These are phyloP conservation scores for Fusarium sterilihyphosum DNA, from an alignment of 2,329 filamentous ascomycete genomes.

Conservation along the genomic window DNA sequence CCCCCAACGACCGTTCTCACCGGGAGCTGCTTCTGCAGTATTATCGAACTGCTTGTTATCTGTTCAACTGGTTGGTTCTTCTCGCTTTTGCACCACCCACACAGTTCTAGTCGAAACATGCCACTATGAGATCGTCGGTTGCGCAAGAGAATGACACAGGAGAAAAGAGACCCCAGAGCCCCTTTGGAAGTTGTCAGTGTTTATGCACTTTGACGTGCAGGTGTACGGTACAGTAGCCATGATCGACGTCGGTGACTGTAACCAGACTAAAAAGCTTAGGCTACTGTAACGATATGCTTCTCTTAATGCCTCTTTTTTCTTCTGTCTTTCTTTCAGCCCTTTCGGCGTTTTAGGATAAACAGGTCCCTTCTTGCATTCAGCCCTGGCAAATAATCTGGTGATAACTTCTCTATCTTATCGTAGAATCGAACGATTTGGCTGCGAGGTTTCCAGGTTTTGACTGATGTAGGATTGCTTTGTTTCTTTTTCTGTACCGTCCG, in stretches of 20 bases:
- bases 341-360: not conserved
- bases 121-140: constrained; percentile 22
- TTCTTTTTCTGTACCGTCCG: not conserved
- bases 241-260: constrained; percentile 19
- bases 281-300: not conserved
- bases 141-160: constrained; percentile 9
- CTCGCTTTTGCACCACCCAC: constrained; percentile 10
- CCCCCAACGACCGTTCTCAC: constrained; percentile 34
- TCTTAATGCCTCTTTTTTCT: not conserved
- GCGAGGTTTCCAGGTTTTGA: constrained; percentile 7
- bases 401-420: not conserved
- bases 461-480: not conserved
- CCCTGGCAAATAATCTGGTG: not conserved
- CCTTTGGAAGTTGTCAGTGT: not conserved
- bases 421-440: constrained; percentile 22
- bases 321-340: not conserved
- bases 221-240: not conserved
- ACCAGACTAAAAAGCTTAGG: constrained; percentile 13
- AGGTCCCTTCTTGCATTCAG: constrained; percentile 24
- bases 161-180: not conserved
- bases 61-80: not conserved
- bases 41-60: not conserved
- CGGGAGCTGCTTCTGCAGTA: constrained; percentile 31
- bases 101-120: constrained; percentile 1
- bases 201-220: constrained; percentile 8